A percentile compares a stretch with the other conserved stretches of the same genome.
Conservation (phyloP, 164 flowering plant genomes). For the Nymphaea colorata region DNA sequence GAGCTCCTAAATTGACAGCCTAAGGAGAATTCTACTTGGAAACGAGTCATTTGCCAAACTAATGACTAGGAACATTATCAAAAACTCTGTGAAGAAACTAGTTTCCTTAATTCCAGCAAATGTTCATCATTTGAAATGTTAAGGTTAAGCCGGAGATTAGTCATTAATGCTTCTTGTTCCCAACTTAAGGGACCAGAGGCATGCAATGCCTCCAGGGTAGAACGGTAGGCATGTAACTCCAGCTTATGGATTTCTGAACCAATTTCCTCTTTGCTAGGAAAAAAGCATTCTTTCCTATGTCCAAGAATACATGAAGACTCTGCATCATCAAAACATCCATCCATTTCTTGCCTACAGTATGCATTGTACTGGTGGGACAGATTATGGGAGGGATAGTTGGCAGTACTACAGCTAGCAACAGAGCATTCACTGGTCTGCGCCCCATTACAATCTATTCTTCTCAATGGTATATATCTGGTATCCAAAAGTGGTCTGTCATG, state of each 20-base stretch:
- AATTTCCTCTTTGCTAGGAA: conserved; percentile 30
- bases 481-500: conserved; percentile 23
- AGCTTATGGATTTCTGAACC: conserved; percentile 52
- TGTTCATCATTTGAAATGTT: conserved; percentile 92
- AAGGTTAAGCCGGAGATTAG: conserved; percentile 74
- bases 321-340: conserved; percentile 41
- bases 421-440: conserved; percentile 44
- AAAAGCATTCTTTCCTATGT: conserved; percentile 22
- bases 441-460: conserved; percentile 30
- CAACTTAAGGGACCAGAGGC: conserved; percentile 92
- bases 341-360: conserved; percentile 24
- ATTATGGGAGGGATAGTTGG: conserved; percentile 15
- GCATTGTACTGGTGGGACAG: conserved; percentile 11
- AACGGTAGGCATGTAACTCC: conserved; percentile 83
- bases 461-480: conserved; percentile 20
- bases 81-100: conserved; percentile 38
- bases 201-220: conserved; percentile 72
- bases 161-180: conserved; percentile 79
- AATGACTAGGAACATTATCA: conserved; percentile 19
- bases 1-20: too few species aligned
- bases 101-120: conserved; percentile 62
- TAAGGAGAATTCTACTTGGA: too few species aligned
- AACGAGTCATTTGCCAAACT: too few species aligned
- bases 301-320: conserved; percentile 41
- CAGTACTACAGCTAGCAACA: conserved; percentile 68